Evolutionary conservation across 1,284 basidiomycete genomes (phyloP).

Genomic region (Ustilago vetiveriae): DNA sequence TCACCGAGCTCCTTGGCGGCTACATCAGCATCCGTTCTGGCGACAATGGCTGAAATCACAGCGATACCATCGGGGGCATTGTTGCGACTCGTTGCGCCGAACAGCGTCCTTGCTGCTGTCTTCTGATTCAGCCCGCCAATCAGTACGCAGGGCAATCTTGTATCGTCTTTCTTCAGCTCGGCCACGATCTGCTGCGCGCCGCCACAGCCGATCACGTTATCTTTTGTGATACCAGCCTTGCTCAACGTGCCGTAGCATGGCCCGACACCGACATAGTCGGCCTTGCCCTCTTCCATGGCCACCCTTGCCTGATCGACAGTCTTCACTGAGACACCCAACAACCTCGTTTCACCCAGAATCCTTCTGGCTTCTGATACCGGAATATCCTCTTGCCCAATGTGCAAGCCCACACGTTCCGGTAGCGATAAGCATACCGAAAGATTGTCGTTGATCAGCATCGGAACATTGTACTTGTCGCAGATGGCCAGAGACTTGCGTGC

Average conservation of each 20-base stretch:
- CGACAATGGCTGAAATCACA: conserved; percentile 87
- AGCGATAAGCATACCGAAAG: conserved; percentile 57
- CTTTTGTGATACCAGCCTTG: conserved; percentile 64
- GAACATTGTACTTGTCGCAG: conserved; percentile 82
- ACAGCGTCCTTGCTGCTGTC: conserved; percentile 57
- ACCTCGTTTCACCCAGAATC: conserved; percentile 74
- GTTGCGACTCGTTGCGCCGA: conserved; percentile 39
- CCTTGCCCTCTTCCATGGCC: conserved; percentile 62
- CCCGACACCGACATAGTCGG: conserved; percentile 88
- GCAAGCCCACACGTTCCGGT: conserved; percentile 77
- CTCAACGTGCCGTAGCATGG: conserved; percentile 67
- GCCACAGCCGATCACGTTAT: conserved; percentile 52
- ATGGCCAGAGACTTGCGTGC: conserved; percentile 78
- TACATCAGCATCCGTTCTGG: conserved; percentile 74
- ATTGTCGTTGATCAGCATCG: conserved; percentile 81
- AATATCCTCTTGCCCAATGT: conserved; percentile 92
- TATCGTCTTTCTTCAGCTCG: conserved; percentile 13
- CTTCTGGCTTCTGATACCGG: conserved; percentile 74
- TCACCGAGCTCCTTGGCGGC: conserved; percentile 70
- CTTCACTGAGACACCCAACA: conserved; percentile 85
- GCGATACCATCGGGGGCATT: conserved; percentile 75
- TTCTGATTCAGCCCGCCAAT: conserved; percentile 63
- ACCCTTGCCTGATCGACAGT: conserved; percentile 67
- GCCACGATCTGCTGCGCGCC: conserved; percentile 53
- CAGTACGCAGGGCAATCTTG: conserved; percentile 58